Evolutionary conservation across 148 eudicot species (phyloP).

Genomic region (Cornus florida): DNA sequence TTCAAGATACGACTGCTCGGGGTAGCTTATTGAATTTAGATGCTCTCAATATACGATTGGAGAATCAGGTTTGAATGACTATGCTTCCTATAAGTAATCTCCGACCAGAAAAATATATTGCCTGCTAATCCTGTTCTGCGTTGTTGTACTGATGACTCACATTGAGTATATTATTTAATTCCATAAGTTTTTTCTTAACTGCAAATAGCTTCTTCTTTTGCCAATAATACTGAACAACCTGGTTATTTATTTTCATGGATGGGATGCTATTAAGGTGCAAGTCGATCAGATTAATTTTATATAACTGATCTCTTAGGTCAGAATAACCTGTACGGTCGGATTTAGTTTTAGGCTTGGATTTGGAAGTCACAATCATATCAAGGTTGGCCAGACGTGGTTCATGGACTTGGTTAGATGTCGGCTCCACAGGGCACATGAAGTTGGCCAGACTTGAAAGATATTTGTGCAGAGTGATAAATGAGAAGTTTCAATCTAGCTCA

Average conservation of each 20-base stretch:
- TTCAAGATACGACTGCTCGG: constrained; percentile 63
- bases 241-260: background rate
- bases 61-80: constrained; percentile 57
- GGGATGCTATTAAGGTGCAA: background rate
- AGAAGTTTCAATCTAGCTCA: no score
- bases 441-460: no score
- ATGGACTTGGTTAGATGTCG: no score
- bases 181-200: background rate
- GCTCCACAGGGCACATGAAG: no score
- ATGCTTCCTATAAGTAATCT: background rate
- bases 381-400: no score
- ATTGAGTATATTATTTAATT: background rate
- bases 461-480: no score
- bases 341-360: no score
- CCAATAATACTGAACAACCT: background rate
- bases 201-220: background rate
- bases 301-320: no score
- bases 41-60: constrained; percentile 72
- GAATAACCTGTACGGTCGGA: no score
- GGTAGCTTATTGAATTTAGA: constrained; percentile 70
- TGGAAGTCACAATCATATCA: no score
- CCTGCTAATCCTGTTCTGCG: background rate
- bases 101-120: background rate
- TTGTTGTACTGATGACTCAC: background rate
- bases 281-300: background rate